A percentile compares a stretch with the other conserved stretches of the same genome.
Evolutionary conservation across 78 protist species (phyloP).

Genomic region (Chrysochromulina tobinii): DNA sequence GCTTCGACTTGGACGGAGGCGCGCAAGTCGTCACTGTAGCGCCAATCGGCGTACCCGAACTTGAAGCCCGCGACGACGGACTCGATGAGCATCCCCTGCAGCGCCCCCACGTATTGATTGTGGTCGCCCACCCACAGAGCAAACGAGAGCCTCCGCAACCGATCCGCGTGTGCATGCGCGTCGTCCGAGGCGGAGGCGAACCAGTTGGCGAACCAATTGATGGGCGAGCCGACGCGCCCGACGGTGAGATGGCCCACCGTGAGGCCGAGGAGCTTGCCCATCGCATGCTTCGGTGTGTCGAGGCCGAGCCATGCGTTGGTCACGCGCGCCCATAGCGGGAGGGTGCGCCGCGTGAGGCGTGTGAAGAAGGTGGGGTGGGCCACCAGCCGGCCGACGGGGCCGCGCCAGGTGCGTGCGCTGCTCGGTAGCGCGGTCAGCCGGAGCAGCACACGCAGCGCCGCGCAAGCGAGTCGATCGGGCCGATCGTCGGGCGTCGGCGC

Average conservation of each 20-base stretch:
- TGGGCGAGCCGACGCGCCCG: too few species aligned
- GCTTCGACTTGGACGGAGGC: neutral
- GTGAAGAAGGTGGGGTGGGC: neutral
- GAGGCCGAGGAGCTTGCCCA: neutral
- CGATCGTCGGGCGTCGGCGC: neutral
- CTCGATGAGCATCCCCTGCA: neutral
- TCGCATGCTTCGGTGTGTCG: conserved; percentile 5
- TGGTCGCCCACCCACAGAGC: neutral
- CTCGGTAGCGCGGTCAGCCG: neutral
- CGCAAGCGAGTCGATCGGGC: neutral
- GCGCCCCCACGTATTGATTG: conserved; percentile 12
- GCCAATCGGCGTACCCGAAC: neutral
- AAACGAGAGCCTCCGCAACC: neutral
- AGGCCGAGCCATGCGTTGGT: neutral
- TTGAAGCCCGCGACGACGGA: neutral
- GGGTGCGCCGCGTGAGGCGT: neutral
- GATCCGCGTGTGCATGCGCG: neutral
- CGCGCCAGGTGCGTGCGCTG: neutral
- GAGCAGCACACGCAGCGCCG: neutral
- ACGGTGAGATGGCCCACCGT: neutral
- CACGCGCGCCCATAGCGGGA: conserved; percentile 2
- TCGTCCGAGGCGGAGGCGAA: neutral
- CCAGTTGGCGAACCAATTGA: too few species aligned
- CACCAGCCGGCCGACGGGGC: neutral
- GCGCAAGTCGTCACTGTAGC: too few species aligned